phyloP scores from a whole-genome alignment of 495 filamentous ascomycete species.

The Lichenothelia convexa region DNA sequence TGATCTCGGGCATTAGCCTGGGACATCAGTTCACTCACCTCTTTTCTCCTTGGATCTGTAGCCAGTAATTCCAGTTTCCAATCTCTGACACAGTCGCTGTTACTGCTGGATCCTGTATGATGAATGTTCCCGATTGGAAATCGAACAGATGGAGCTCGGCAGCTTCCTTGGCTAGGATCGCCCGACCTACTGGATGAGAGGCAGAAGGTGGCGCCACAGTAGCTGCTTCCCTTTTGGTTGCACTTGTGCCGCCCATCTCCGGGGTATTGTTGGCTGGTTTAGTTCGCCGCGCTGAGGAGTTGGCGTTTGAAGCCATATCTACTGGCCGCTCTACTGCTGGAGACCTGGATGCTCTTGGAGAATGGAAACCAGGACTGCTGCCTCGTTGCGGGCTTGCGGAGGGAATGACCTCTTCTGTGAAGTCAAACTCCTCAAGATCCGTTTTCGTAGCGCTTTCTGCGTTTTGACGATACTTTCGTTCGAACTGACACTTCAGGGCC shows the following conservation, averaged over 20 bases:
- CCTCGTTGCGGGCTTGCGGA: constrained; percentile 62
- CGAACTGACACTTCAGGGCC: constrained; percentile 88
- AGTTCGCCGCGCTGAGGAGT: constrained; percentile 10
- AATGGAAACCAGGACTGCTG: constrained; percentile 35
- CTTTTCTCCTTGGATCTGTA: constrained; percentile 63
- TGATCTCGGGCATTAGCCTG: too few species aligned
- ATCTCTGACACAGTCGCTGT: constrained; percentile 68
- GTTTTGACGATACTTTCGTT: constrained; percentile 71
- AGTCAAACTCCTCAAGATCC: constrained; percentile 66
- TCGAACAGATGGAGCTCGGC: constrained; percentile 91
- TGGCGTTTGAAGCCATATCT: constrained; percentile 7
- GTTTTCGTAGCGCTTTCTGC: constrained; percentile 62
- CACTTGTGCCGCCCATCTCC: constrained; percentile 3
- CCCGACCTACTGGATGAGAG: constrained; percentile 45
- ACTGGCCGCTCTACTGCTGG: constrained; percentile 9
- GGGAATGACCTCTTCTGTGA: constrained; percentile 65
- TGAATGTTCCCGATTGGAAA: constrained; percentile 64
- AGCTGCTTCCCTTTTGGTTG: constrained; percentile 6
- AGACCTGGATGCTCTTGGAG: constrained; percentile 18
- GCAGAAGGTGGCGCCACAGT: constrained; percentile 41
- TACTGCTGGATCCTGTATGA: constrained; percentile 58
- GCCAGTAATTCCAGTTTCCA: constrained; percentile 89
- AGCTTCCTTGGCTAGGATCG: constrained; percentile 53
- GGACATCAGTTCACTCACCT: too few species aligned
- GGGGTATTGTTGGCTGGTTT: constrained; percentile 9